Conservation (phyloP, 2,329 filamentous ascomycete genomes). For the Chaetothyriales sp. region DNA sequence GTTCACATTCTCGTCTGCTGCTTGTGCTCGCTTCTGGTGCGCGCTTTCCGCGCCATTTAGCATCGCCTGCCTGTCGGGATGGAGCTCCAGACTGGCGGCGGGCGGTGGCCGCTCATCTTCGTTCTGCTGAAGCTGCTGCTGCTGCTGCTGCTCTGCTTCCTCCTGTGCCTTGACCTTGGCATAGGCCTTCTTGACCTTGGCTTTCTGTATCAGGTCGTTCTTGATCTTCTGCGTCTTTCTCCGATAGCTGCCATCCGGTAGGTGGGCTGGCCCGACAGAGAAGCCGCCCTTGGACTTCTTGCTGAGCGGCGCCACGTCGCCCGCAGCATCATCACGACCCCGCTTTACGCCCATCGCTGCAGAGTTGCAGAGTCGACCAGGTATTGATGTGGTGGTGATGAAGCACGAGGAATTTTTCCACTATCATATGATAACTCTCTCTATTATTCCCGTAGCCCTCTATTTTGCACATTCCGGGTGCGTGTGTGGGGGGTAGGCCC, state of each 20-base stretch:
- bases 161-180: conserved; percentile 65
- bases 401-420: not conserved
- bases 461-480: no score
- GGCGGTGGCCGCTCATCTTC: conserved; percentile 22
- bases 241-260: conserved; percentile 78
- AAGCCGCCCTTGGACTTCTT: conserved; percentile 60
- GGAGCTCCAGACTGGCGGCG: conserved; percentile 38
- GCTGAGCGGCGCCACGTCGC: conserved; percentile 4
- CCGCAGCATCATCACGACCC: conserved; percentile 33
- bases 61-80: conserved; percentile 48
- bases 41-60: conserved; percentile 32
- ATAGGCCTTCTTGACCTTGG: conserved; percentile 85
- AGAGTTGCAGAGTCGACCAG: no score
- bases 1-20: conserved; percentile 11
- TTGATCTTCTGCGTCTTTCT: conserved; percentile 87
- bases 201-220: conserved; percentile 73
- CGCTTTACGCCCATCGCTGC: conserved; percentile 47
- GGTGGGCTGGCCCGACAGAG: conserved; percentile 71
- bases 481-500: no score
- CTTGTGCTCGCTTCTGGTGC: conserved; percentile 6
- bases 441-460: no score
- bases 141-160: conserved; percentile 25
- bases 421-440: not conserved
- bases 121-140: conserved; percentile 18
- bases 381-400: not conserved